Base-by-base conservation (phyloP, 2,329 filamentous ascomycete species). In the Fusarium sp. region DNA sequence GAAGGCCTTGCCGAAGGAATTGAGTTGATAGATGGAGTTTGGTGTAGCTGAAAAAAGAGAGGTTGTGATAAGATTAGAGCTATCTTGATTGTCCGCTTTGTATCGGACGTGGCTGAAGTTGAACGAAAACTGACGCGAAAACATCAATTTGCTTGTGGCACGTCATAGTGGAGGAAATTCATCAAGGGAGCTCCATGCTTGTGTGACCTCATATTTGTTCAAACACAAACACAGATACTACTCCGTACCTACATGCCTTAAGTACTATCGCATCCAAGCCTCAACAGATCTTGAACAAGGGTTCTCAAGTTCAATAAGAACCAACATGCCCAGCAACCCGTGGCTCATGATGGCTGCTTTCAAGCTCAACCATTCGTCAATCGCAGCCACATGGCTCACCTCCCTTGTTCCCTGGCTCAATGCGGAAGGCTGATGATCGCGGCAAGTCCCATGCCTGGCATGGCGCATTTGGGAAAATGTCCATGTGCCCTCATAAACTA, bases 401-500 rank as follows among this genome's bases (percentile, higher is more conserved):
- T 38, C 33, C 44, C 44, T 53, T 24, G 22, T 27, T 27, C 33
- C 31, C 17, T 40, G 17, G n/a, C 60, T 63, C 2, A 33, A 63
- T 40, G 35, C 17, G 35, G 61, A 22, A 24, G 35, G 61, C 49
- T 56, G 61, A 63, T 63, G 61, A 63, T 57, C 61, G 22, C 60
- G 35, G 60, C 29, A 63, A 56, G 14, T 56, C 61, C 49, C 35
- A 56, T 36, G 60, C 56, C 46, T 35, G 51, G 59, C 33, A 51
- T 60, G 51, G 59, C 42, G 56, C 57, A 56, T 56, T 64, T 51
- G 38, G 40, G 38, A 51, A 59, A 51, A 38, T 42, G 57, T 6
- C 38, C 57, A 60, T 60, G 57, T 44, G 57, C 57, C 57, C 36
- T 40, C 46, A 63, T 67, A 64, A 46, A 11, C 63, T 68, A 60